A percentile compares a stretch with the other conserved stretches of the same genome.
phyloP scores from a whole-genome alignment of 2,329 filamentous ascomycete species.

The Trichoderma asperellum region DNA sequence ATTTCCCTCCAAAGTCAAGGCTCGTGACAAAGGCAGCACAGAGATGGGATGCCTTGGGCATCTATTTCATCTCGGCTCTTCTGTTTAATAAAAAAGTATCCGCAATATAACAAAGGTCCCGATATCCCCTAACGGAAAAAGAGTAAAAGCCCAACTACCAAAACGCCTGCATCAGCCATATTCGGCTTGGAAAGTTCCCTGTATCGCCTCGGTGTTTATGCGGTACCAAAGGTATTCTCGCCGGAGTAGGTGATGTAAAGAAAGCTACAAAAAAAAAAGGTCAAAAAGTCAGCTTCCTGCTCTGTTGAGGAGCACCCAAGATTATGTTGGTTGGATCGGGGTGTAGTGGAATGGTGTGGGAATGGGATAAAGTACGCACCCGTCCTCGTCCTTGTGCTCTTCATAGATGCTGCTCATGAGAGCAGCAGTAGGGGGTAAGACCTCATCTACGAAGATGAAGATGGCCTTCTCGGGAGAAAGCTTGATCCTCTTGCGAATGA shows the following conservation, averaged over 20 bases:
- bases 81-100: conserved; percentile 16
- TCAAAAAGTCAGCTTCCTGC: conserved; percentile 4
- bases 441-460: conserved; percentile 99
- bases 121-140: conserved; percentile 35
- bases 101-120: conserved; percentile 37
- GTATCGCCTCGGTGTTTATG: conserved; percentile 31
- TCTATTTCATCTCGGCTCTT: conserved; percentile 16
- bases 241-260: conserved; percentile 99
- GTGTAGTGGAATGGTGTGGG: background rate
- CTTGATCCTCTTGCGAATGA: conserved; percentile 99
- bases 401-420: conserved; percentile 99
- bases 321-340: background rate
- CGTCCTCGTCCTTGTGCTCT: conserved; percentile 89
- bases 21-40: conserved; percentile 11
- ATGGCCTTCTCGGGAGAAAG: conserved; percentile 99
- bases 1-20: background rate
- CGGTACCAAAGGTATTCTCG: conserved; percentile 91
- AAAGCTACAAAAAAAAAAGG: conserved; percentile 64
- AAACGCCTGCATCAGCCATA: conserved; percentile 44
- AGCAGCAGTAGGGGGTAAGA: conserved; percentile 91
- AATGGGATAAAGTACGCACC: conserved; percentile 48
- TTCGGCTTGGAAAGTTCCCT: conserved; percentile 28
- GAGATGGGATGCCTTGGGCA: conserved; percentile 2
- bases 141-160: conserved; percentile 39
- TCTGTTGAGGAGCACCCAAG: background rate